Evolutionary conservation across 2,329 filamentous ascomycete species (phyloP).

Genomic region (Pseudopithomyces maydicus): DNA sequence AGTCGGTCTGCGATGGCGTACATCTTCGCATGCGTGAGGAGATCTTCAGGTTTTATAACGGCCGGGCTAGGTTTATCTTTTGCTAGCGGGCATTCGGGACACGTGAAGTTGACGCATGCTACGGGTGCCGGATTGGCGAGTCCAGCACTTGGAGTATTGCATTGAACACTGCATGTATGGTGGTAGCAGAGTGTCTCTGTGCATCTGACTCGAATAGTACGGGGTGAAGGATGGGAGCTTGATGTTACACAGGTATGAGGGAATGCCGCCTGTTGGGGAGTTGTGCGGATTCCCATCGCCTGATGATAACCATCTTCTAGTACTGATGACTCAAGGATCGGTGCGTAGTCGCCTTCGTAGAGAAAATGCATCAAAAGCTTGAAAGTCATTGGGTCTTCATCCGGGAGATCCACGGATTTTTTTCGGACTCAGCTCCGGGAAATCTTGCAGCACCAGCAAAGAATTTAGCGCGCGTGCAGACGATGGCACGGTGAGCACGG

Average conservation of each 20-base stretch:
- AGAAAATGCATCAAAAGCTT: conserved; percentile 16
- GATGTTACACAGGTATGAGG: not conserved
- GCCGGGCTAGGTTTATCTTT: no score
- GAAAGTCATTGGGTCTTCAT: conserved; percentile 13
- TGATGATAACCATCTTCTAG: not conserved
- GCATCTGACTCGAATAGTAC: not conserved
- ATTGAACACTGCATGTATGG: not conserved
- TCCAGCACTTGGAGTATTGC: not conserved
- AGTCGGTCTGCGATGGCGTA: conserved; percentile 21
- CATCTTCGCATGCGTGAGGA: conserved; percentile 16
- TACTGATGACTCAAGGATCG: not conserved
- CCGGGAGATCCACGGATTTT: conserved; percentile 2
- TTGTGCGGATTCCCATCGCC: not conserved
- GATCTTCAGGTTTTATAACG: not conserved
- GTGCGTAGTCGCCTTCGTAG: conserved; percentile 16
- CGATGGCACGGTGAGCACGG: conserved; percentile 18
- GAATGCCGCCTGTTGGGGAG: not conserved
- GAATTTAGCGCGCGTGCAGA: conserved; percentile 14
- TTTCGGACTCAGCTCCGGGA: conserved; percentile 10
- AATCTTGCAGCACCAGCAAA: conserved; percentile 16
- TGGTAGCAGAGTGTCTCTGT: not conserved
- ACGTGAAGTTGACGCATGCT: no score
- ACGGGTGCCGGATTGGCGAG: no score
- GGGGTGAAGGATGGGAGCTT: no score
- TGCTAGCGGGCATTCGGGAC: not conserved